A percentile compares a stretch with the other conserved stretches of the same genome.
phyloP scores from a whole-genome alignment of 78 protist genomes.

The Monosiga brevicollis region DNA sequence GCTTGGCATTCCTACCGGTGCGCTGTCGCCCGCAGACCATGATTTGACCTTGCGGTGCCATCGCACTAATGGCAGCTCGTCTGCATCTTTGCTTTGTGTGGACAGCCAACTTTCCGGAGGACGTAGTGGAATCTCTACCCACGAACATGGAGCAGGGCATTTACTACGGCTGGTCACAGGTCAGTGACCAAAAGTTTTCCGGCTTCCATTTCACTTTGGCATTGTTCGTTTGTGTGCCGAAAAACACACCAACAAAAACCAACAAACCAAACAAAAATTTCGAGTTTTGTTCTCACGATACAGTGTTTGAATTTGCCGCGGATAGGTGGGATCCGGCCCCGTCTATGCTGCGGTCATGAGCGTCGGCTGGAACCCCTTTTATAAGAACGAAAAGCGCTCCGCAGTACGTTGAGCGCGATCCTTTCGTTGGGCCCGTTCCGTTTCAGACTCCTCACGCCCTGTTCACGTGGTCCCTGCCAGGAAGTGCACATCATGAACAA shows the following conservation, averaged over 20 bases:
- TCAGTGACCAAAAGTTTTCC: too few species aligned
- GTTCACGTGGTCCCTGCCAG: background rate
- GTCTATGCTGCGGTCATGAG: slow-evolving; percentile 17
- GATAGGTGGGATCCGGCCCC: background rate
- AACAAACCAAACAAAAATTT: too few species aligned
- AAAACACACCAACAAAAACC: too few species aligned
- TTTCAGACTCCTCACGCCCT: background rate
- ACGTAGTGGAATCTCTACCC: background rate
- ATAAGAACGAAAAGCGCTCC: slow-evolving; percentile 10
- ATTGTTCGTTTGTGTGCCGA: too few species aligned
- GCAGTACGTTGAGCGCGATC: background rate
- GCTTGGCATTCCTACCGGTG: slow-evolving; percentile 20
- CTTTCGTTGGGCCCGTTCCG: background rate
- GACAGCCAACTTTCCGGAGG: slow-evolving; percentile 5
- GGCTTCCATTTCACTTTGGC: too few species aligned
- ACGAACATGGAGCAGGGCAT: background rate
- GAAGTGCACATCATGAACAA: slow-evolving; percentile 18
- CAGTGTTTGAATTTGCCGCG: too few species aligned
- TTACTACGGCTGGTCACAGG: background rate
- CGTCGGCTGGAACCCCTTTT: slow-evolving; percentile 23
- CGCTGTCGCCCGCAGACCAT: background rate
- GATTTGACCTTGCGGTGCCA: background rate
- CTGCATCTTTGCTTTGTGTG: background rate
- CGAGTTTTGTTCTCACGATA: too few species aligned
- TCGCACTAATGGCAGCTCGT: background rate